These are phyloP conservation scores for Russula sp. DNA, from an alignment of 768 basidiomycete species.

Conservation along the genomic window DNA sequence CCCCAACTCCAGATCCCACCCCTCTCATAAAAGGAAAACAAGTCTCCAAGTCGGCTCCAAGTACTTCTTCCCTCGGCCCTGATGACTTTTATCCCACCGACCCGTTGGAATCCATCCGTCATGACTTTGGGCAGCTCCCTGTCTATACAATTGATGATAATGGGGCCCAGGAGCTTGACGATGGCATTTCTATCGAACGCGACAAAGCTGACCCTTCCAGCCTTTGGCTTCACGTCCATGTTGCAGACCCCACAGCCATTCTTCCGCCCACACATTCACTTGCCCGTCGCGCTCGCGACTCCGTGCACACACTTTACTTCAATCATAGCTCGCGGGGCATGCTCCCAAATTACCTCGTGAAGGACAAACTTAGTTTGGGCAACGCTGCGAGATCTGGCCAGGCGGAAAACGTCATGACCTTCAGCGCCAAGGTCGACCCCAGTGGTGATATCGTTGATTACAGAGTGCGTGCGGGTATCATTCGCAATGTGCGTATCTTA, in stretches of 20 bases:
- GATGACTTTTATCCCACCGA: conserved; percentile 66
- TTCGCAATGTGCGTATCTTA: conserved; percentile 62
- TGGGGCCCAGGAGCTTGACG: conserved; percentile 83
- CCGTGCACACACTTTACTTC: conserved; percentile 60
- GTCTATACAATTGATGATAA: conserved; percentile 88
- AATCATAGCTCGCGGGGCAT: conserved; percentile 63
- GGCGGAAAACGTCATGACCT: conserved; percentile 65
- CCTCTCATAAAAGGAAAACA: background rate
- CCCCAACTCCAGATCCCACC: background rate
- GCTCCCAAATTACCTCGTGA: conserved; percentile 59
- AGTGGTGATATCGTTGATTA: conserved; percentile 67
- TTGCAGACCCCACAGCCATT: conserved; percentile 86
- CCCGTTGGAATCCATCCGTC: conserved; percentile 64
- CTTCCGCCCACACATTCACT: conserved; percentile 69
- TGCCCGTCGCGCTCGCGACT: conserved; percentile 53
- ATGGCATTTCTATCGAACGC: conserved; percentile 83
- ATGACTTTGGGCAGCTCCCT: conserved; percentile 78
- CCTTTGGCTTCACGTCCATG: conserved; percentile 84
- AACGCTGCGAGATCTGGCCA: conserved; percentile 34
- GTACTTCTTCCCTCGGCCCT: conserved; percentile 43
- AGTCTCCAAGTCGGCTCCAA: background rate
- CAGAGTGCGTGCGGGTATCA: conserved; percentile 64
- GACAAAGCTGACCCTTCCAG: conserved; percentile 55
- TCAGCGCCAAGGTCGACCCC: conserved; percentile 68
- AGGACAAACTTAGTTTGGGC: conserved; percentile 53